A percentile compares a stretch with the other conserved stretches of the same genome.
These are phyloP conservation scores for Suillus alpinus DNA, from an alignment of 768 basidiomycete genomes.

Conservation along the genomic window DNA sequence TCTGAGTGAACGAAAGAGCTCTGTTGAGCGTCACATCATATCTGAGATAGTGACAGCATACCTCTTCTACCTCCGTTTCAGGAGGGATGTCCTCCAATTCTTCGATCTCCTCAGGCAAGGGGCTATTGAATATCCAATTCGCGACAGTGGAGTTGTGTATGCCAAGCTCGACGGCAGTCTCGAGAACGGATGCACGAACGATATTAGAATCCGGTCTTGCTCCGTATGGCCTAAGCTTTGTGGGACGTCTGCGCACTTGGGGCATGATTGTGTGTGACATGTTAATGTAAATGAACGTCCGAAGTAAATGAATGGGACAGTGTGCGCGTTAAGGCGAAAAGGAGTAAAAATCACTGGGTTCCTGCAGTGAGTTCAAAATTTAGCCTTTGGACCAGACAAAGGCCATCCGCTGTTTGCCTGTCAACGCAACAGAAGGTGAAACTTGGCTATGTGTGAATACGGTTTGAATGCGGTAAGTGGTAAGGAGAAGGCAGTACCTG, in stretches of 20 bases:
- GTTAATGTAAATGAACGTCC: conserved; percentile 8
- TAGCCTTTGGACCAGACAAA: conserved; percentile 10
- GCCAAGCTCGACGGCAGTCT: conserved; percentile 69
- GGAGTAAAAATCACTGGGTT: conserved; percentile 3
- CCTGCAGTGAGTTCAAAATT: conserved; percentile 12
- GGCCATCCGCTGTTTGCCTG: conserved; percentile 21
- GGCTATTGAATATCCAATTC: conserved; percentile 70
- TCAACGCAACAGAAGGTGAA: conserved; percentile 3
- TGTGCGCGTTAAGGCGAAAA: conserved; percentile 5
- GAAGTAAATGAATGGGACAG: conserved; percentile 15
- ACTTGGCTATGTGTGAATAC: not conserved
- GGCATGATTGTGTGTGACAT: conserved; percentile 19
- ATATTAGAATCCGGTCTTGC: conserved; percentile 50
- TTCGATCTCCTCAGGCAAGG: conserved; percentile 56
- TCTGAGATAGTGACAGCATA: conserved; percentile 16
- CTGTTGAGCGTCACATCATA: not conserved
- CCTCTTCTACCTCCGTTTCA: conserved; percentile 25
- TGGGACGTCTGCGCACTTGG: conserved; percentile 27
- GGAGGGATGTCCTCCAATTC: conserved; percentile 25
- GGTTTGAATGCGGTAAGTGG: no score
- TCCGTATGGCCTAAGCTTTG: conserved; percentile 10
- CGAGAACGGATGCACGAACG: conserved; percentile 71
- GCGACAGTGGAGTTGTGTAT: conserved; percentile 58
- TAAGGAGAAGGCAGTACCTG: not conserved
- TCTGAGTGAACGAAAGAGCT: conserved; percentile 9